Evolutionary conservation across 768 basidiomycete species (phyloP), one percentile per base, ranked within the genome.

Genomic region (Lanmaoa pseudosensibilis): DNA sequence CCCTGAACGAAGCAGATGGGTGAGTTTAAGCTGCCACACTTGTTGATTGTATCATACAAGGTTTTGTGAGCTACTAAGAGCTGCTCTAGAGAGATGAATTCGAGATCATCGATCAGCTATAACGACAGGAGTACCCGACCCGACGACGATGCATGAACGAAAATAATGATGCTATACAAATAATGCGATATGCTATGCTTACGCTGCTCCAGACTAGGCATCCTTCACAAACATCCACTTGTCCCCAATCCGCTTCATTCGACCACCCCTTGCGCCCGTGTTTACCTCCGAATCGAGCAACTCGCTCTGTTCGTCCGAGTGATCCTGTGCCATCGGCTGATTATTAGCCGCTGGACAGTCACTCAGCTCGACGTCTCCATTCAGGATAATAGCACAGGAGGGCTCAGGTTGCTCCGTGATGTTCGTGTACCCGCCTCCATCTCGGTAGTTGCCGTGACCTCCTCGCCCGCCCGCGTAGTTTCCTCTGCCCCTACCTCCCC

Each of bases 181-280:
- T 57, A 59, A 56, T 59, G 60, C 21, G 52, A 36, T 62, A 64
- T 67, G 58, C 55, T 60, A 52, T 60, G 46, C 45, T 58, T 15
- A 62, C 27, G 45, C 34, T 15, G 13, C 4, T 34, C 13, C 34
- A 16, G 27, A 57, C 63, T 63, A 55, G 65, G 5, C 57, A 56
- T 77, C 78, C 60, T 77, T 80, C 60, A 85, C 82, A 72, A 87
- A 90, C 50, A 85, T 73, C 90, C 88, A 90, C 64, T 80, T 83
- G 70, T 85, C 89, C 40, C 83, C 87, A 21, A 89, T 75, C 62
- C 77, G 81, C 73, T 84, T 82, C 88, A 90, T 90, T 56, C 79
- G 75, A 32, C 83, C 80, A 23, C 68, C 58, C 33, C 71, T 67
- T 27, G 45, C 54, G 4, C 60, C 65, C n/a, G 27, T 18, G 25